Conservation (phyloP, 257 asterid genomes). For the Scutellaria minor region DNA sequence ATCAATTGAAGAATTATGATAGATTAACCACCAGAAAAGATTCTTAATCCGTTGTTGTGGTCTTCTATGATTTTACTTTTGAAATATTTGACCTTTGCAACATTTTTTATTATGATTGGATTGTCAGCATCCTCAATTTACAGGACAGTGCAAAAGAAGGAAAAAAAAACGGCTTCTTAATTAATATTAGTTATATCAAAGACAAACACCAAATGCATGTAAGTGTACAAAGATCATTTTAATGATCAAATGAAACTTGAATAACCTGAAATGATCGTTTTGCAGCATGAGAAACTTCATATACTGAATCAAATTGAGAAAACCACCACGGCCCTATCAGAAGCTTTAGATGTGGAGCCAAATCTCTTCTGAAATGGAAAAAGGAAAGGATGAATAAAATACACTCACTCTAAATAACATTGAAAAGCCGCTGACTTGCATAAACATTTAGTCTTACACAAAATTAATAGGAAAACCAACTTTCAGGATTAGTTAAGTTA, state of each 20-base stretch:
- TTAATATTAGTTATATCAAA: conserved; percentile 19
- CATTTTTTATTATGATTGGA: conserved; percentile 14
- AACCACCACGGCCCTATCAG: conserved; percentile 99
- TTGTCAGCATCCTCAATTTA: not conserved
- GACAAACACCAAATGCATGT: conserved; percentile 11
- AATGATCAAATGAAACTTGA: conserved; percentile 34
- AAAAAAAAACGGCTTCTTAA: not conserved
- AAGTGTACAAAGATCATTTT: conserved; percentile 12
- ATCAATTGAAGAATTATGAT: not conserved
- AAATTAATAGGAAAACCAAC: conserved; percentile 4
- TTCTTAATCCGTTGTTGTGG: not conserved
- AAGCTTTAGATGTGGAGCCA: conserved; percentile 90
- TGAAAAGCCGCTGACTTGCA: conserved; percentile 27
- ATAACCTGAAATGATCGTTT: conserved; percentile 91
- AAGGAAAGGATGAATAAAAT: conserved; percentile 25
- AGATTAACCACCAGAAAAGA: conserved; percentile 9
- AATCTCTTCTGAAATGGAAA: conserved; percentile 74
- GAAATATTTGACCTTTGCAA: conserved; percentile 2
- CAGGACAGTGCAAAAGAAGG: conserved; percentile 11
- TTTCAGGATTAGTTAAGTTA: not conserved
- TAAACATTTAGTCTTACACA: conserved; percentile 4
- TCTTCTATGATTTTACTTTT: conserved; percentile 18
- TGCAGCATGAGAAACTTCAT: conserved; percentile 96
- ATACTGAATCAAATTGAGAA: conserved; percentile 89
- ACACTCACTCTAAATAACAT: conserved; percentile 21